These are phyloP conservation scores for Sequoiadendron giganteum DNA, from an alignment of 75 land plant species.

Conservation along the genomic window DNA sequence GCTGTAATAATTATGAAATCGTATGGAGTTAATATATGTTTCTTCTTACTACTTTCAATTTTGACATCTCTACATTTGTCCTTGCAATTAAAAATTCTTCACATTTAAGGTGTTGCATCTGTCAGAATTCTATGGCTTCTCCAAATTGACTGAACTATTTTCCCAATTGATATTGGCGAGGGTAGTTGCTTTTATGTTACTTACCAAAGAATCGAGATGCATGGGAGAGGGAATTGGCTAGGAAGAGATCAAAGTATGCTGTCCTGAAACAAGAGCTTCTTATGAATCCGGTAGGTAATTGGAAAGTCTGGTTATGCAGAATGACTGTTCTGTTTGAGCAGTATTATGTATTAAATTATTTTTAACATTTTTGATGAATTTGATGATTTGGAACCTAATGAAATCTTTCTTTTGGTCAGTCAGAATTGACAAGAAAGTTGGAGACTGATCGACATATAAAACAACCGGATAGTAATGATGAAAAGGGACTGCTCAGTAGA, in stretches of 20 bases:
- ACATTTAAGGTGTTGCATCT: neutral
- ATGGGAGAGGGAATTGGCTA: slow-evolving; percentile 61
- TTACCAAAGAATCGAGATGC: slow-evolving; percentile 57
- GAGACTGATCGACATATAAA: slow-evolving; percentile 16
- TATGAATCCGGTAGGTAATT: slow-evolving; percentile 66
- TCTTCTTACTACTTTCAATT: neutral
- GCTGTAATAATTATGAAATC: too few relatives aligned
- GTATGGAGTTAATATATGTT: too few relatives aligned
- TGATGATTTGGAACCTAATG: neutral
- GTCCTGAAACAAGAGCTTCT: slow-evolving; percentile 67
- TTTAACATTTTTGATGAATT: neutral
- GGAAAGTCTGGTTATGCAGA: neutral
- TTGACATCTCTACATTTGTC: neutral
- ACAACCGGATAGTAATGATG: slow-evolving; percentile 15
- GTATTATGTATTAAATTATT: neutral
- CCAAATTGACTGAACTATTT: slow-evolving; percentile 6
- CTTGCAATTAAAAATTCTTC: neutral
- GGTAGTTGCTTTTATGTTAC: slow-evolving; percentile 71
- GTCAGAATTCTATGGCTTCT: slow-evolving; percentile 2
- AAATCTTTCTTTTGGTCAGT: slow-evolving; percentile 40
- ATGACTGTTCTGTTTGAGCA: neutral
- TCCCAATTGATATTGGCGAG: slow-evolving; percentile 9
- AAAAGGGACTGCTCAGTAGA: slow-evolving; percentile 44
- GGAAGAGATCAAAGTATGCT: slow-evolving; percentile 60
- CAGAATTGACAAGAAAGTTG: slow-evolving; percentile 50